phyloP scores from a whole-genome alignment of 2,329 filamentous ascomycete genomes.

The Shiraia bambusicola region DNA sequence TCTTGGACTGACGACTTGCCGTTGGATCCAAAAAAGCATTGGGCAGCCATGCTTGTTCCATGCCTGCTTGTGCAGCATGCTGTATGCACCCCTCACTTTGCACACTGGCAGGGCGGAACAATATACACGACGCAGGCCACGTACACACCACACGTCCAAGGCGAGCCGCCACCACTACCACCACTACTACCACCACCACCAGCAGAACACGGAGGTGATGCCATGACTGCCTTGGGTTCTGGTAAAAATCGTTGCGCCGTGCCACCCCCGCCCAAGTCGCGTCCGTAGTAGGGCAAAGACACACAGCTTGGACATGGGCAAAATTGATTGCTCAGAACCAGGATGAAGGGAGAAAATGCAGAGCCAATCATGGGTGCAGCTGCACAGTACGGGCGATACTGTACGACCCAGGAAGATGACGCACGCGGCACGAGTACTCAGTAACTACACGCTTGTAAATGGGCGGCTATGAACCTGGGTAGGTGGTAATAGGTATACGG shows the following conservation, averaged over 20 bases:
- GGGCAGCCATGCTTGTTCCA: conserved; percentile 3
- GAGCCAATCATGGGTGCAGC: conserved; percentile 8
- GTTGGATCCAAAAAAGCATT: neutral
- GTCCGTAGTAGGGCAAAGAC: conserved; percentile 2
- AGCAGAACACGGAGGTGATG: too few species aligned
- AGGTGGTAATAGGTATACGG: too few species aligned
- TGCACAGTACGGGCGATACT: conserved; percentile 5
- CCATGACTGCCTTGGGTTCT: too few species aligned
- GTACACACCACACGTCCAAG: conserved; percentile 8
- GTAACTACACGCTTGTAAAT: too few species aligned
- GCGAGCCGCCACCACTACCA: conserved; percentile 6
- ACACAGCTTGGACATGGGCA: conserved; percentile 6
- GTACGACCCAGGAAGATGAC: conserved; percentile 14
- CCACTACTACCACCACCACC: too few species aligned
- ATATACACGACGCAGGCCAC: conserved; percentile 9
- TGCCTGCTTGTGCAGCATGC: conserved; percentile 7
- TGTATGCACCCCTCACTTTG: conserved; percentile 8
- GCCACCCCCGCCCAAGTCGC: neutral
- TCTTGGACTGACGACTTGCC: too few species aligned
- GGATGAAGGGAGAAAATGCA: conserved; percentile 9
- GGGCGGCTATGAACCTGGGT: too few species aligned
- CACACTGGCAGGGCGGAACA: conserved; percentile 10
- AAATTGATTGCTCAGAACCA: conserved; percentile 10
- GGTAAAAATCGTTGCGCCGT: neutral
- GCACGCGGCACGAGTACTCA: conserved; percentile 7